Base-by-base conservation (phyloP, 257 asterid species). In the Nyctanthes arbortristis region DNA sequence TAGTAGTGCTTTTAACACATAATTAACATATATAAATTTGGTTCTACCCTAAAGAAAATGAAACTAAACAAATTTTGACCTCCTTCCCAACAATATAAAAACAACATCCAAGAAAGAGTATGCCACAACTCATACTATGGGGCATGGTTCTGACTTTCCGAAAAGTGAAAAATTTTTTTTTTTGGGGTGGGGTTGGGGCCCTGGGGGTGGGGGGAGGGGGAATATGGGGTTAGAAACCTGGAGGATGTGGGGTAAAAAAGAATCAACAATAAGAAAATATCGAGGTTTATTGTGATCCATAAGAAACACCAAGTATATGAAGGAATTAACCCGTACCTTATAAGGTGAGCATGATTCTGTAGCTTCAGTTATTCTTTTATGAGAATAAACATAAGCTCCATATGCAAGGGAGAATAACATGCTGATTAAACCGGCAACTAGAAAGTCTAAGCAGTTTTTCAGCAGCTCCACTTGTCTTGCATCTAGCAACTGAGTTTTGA, bases 401-500 rank as follows among this genome's bases (percentile, higher is more conserved):
- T 91, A 94, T 13, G 81, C 87, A 29, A 91, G 84, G 57, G 89
- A 64, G 4, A 59, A 78, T 73, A 94, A 52, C 99, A 94, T 91
- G 67, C 84, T 70, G 43, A 94, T 33, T 58, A 94, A 67, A 68
- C 97, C 97, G 22, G 89, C 74, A 58, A 94, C 96, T 13, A 94
- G 84, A 75, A 89, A 84, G 80, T 94, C 99, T 66, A 89, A 64
- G 88, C 96, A 91, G 73, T 71, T 77, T 49, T 67, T 84, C 28
- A 87, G 90, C 72, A 94, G 79, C 79, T 94, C 97, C 63, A 81
- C 86, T 69, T 86, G 85, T 73, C 87, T 86, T 6, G 84, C 35
- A 31, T 89, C 99, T 67, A 81, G 93, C 40, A 91, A 36, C 78
- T 91, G 87, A 58, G 85, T 94, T 77, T 86, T 94, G 66, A 91